Evolutionary conservation across 768 basidiomycete genomes (phyloP).

Genomic region (Nevesoporus exiguus): DNA sequence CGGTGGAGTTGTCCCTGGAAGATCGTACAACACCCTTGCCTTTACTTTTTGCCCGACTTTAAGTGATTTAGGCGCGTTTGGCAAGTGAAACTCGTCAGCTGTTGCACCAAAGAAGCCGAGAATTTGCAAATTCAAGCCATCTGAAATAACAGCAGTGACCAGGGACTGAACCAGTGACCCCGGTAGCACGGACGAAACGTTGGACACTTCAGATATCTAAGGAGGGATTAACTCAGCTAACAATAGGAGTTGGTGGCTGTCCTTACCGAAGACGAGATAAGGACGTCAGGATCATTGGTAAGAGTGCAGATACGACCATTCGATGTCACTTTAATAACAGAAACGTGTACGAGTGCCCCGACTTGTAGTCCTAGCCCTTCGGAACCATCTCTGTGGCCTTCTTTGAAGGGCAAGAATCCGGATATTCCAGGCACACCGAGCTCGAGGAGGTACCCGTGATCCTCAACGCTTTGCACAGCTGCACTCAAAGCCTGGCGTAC

Average conservation of each 20-base stretch:
- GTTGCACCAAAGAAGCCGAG: conserved; percentile 93
- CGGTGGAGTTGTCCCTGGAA: conserved; percentile 64
- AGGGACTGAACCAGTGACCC: conserved; percentile 79
- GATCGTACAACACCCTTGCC: conserved; percentile 80
- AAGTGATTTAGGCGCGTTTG: conserved; percentile 39
- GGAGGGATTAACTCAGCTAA: background rate
- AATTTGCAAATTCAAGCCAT: conserved; percentile 83
- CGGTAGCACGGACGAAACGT: conserved; percentile 80
- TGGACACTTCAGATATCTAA: conserved; percentile 74
- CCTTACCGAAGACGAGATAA: conserved; percentile 57
- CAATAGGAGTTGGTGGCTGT: background rate
- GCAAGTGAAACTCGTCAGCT: conserved; percentile 76
- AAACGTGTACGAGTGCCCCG: conserved; percentile 66
- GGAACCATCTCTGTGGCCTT: conserved; percentile 44
- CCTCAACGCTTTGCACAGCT: conserved; percentile 81
- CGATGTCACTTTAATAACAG: conserved; percentile 63
- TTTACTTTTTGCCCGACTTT: conserved; percentile 76
- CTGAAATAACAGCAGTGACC: conserved; percentile 69
- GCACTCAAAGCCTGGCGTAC: conserved; percentile 62
- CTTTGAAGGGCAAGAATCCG: conserved; percentile 83
- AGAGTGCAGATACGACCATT: conserved; percentile 82
- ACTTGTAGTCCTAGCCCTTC: conserved; percentile 42
- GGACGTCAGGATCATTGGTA: conserved; percentile 45
- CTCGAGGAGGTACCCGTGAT: conserved; percentile 91
- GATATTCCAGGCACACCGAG: conserved; percentile 75